Base-by-base conservation (phyloP, 2,329 filamentous ascomycete genomes). In the Apiospora pterosperma region DNA sequence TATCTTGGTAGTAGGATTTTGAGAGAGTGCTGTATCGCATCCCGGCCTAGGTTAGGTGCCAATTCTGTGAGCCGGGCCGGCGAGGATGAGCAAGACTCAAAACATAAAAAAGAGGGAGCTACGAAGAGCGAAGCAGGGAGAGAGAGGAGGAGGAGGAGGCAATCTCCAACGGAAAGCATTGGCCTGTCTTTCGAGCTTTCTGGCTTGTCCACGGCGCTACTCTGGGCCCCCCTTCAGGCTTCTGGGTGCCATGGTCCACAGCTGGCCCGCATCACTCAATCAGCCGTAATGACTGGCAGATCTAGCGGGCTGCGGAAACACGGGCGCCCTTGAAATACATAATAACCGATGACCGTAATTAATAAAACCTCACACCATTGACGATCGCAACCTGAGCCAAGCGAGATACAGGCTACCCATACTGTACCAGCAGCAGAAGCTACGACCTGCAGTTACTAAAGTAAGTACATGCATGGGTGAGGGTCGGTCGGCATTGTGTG, bases 201-300 rank as follows among this genome's bases (percentile, higher is more conserved):
- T 52, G 25, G 25, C 44, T 31, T 16, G 44, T 31, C 25, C 25
- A 31, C 36, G 59, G 59, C 59, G 58, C 59, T 61, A 61, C 59
- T 3, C 16, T 21, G 19, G 8, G 19, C 39, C n/a, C n/a, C n/a
- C n/a, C n/a, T n/a, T n/a, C n/a, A n/a, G n/a, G n/a, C n/a, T n/a
- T 41, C 44, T 31, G 48, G 36, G 12, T 21, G 36, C 36, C 36
- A 25, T 61, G 59, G 36, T 39, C 59, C 59, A 61, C 36, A 41
- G 36, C 36, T 41, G 36, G 36, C 59, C 39, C 23, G 36, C 59
- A 61, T 28, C 59, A 41, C 23, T 41, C 59, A 61, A 41, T 41
- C 59, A 61, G 59, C 59, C 59, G 59, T 61, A 61, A 61, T 61
- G 59, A 61, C 59, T 38, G 59, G 59, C 59, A 61, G 59, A 41